These are phyloP conservation scores for Botrytis fabae DNA, from an alignment of 2,329 filamentous ascomycete genomes.

Conservation along the genomic window DNA sequence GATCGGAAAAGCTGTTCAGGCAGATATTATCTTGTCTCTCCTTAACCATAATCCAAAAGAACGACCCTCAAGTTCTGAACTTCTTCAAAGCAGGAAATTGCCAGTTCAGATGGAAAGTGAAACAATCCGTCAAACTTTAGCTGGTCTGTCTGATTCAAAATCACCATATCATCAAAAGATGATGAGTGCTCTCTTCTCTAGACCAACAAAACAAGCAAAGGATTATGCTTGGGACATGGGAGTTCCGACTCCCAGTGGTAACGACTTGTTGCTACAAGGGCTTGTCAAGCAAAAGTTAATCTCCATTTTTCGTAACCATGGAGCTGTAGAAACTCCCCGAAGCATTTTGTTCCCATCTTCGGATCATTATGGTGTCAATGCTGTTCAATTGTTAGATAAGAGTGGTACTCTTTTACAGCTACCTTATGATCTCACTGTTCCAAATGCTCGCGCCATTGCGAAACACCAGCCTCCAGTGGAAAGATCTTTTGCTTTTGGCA, in stretches of 20 bases:
- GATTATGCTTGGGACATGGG: constrained; percentile 78
- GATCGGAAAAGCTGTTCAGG: constrained; percentile 67
- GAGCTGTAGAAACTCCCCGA: constrained; percentile 77
- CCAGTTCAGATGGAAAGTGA: constrained; percentile 93
- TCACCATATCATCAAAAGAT: constrained; percentile 91
- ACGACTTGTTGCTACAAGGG: constrained; percentile 68
- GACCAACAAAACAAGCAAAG: constrained; percentile 72
- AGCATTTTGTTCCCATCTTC: constrained; percentile 81
- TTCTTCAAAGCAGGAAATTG: constrained; percentile 82
- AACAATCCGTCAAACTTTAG: constrained; percentile 79
- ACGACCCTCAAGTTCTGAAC: constrained; percentile 77
- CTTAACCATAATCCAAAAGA: constrained; percentile 80
- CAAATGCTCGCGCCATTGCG: constrained; percentile 81
- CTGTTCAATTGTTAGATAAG: constrained; percentile 77
- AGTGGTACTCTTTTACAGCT: constrained; percentile 88
- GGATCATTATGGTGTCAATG: constrained; percentile 70
- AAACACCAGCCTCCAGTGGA: constrained; percentile 67
- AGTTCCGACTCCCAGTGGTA: constrained; percentile 52
- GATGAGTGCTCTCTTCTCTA: constrained; percentile 77
- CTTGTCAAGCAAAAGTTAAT: constrained; percentile 73
- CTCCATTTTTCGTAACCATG: constrained; percentile 83
- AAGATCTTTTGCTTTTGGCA: constrained; percentile 83
- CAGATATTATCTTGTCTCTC: constrained; percentile 75
- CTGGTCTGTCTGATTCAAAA: constrained; percentile 75
- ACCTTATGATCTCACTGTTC: constrained; percentile 90